A percentile compares a stretch with the other conserved stretches of the same genome.
Conservation (phyloP, 495 filamentous ascomycete genomes). For the Tuber melanosporum region DNA sequence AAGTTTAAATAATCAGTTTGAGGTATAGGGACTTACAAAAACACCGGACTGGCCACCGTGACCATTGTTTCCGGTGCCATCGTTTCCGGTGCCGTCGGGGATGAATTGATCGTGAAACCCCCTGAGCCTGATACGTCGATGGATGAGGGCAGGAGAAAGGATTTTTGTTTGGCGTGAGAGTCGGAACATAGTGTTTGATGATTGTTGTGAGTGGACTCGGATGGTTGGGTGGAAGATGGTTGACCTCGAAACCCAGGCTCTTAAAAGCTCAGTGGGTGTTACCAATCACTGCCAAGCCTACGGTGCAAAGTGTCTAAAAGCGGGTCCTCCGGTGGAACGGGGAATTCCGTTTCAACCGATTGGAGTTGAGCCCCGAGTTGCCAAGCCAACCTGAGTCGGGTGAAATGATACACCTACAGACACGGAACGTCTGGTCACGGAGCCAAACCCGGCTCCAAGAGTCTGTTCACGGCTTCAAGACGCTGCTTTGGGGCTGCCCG, state of each 20-base stretch:
- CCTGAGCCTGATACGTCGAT: background rate
- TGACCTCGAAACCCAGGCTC: background rate
- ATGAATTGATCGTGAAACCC: background rate
- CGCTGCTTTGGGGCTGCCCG: too few species aligned
- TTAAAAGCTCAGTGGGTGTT: background rate
- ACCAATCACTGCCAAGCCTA: background rate
- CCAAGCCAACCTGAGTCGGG: too few species aligned
- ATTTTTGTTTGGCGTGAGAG: background rate
- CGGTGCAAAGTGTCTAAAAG: too few species aligned
- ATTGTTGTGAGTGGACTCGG: background rate
- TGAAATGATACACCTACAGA: too few species aligned
- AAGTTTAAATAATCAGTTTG: background rate
- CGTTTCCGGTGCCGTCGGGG: background rate
- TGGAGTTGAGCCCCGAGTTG: too few species aligned
- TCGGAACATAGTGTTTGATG: background rate
- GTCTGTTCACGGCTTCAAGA: too few species aligned
- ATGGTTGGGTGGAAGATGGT: background rate
- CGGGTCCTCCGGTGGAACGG: too few species aligned
- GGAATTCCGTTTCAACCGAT: too few species aligned
- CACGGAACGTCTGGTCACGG: too few species aligned
- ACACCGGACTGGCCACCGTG: background rate
- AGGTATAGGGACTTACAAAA: background rate
- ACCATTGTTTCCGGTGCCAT: background rate
- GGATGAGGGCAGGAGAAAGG: background rate
- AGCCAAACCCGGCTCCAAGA: too few species aligned